phyloP scores from a whole-genome alignment of 768 basidiomycete species.

The Agaricus blazei region DNA sequence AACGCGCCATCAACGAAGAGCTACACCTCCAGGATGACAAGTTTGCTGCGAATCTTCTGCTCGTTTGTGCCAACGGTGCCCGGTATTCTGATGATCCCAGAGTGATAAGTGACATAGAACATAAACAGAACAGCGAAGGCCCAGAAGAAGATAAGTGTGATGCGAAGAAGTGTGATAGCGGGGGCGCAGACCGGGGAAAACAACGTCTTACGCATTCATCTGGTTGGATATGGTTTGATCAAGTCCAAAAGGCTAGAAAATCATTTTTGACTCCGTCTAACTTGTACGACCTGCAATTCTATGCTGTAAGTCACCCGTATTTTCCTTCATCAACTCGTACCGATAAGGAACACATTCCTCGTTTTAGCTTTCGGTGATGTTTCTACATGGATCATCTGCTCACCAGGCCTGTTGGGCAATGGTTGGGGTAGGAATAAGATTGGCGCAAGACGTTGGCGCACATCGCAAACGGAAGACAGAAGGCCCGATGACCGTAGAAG shows the following conservation, averaged over 20 bases:
- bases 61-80: slow-evolving; percentile 69
- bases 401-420: slow-evolving; percentile 68
- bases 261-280: slow-evolving; percentile 59
- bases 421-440: slow-evolving; percentile 65
- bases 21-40: slow-evolving; percentile 43
- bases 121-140: too few relatives aligned
- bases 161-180: too few relatives aligned
- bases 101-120: slow-evolving; percentile 22
- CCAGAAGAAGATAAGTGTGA: too few relatives aligned
- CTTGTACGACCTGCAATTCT: slow-evolving; percentile 72
- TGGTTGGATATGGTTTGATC: slow-evolving; percentile 67
- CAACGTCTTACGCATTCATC: slow-evolving; percentile 36
- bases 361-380: slow-evolving; percentile 55
- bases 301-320: slow-evolving; percentile 35
- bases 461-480: slow-evolving; percentile 43
- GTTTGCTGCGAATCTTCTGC: slow-evolving; percentile 58
- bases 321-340: neutral
- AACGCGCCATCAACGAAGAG: slow-evolving; percentile 39
- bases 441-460: slow-evolving; percentile 75
- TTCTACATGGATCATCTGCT: slow-evolving; percentile 51
- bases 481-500: slow-evolving; percentile 40
- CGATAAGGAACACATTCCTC: too few relatives aligned
- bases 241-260: slow-evolving; percentile 60
- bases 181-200: slow-evolving; percentile 9
- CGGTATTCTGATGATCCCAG: slow-evolving; percentile 55